Evolutionary conservation across 1,284 basidiomycete genomes (phyloP).

Genomic region (Sphaerobolus stellatus): DNA sequence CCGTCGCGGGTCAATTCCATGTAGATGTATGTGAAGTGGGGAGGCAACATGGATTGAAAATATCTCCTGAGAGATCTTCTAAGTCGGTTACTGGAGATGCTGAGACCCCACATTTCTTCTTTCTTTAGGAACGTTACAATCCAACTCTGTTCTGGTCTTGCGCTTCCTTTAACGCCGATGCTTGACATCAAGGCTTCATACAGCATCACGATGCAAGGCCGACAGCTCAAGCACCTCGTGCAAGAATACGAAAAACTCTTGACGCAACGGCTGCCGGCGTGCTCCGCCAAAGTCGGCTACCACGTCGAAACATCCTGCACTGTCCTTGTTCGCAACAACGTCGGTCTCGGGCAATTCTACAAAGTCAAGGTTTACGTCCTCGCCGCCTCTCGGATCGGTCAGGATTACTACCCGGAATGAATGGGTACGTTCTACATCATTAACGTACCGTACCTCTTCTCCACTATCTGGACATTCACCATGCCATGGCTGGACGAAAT

Average conservation of each 20-base stretch:
- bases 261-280: slow-evolving; percentile 79
- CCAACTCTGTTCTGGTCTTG: no score
- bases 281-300: slow-evolving; percentile 70
- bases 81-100: no score
- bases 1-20: no score
- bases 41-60: no score
- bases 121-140: no score
- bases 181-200: slow-evolving; percentile 87
- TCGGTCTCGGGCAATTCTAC: slow-evolving; percentile 84
- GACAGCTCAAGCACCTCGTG: slow-evolving; percentile 88
- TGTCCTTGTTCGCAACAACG: slow-evolving; percentile 89
- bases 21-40: no score
- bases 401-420: slow-evolving; percentile 91
- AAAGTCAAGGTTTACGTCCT: slow-evolving; percentile 92
- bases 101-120: no score
- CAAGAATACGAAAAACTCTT: slow-evolving; percentile 94
- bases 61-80: no score
- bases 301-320: slow-evolving; percentile 98
- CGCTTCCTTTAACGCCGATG: no score
- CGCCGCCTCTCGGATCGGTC: slow-evolving; percentile 82
- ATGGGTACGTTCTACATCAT: slow-evolving; percentile 98
- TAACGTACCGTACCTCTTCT: slow-evolving; percentile 92
- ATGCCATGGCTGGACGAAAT: slow-evolving; percentile 96
- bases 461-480: slow-evolving; percentile 83
- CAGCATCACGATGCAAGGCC: slow-evolving; percentile 79